A percentile compares a stretch with the other conserved stretches of the same genome.
These are phyloP conservation scores for Pseudonitzschia pungens DNA, from an alignment of 108 stramenopile species.

Conservation along the genomic window DNA sequence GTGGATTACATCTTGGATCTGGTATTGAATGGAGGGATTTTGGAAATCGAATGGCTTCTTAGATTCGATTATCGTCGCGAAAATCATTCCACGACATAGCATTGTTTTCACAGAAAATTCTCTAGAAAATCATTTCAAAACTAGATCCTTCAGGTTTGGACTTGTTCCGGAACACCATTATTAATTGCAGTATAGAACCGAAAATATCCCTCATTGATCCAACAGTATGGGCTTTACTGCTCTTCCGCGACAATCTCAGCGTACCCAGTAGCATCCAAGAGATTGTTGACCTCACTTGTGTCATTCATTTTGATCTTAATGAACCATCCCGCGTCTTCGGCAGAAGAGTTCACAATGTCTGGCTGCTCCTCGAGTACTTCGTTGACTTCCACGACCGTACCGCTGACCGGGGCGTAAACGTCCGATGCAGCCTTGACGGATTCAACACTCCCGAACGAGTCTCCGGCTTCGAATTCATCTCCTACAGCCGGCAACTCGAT, in stretches of 20 bases:
- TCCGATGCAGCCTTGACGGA: constrained; percentile 99
- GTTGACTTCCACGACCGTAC: constrained; percentile 86
- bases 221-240: neutral
- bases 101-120: too few relatives aligned
- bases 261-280: constrained; percentile 71
- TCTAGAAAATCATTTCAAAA: too few relatives aligned
- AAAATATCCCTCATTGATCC: too few relatives aligned
- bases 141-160: too few relatives aligned
- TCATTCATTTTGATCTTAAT: constrained; percentile 86
- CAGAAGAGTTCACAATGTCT: constrained; percentile 81
- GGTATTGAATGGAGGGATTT: constrained; percentile 71
- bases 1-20: constrained; percentile 64
- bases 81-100: too few relatives aligned
- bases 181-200: too few relatives aligned
- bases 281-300: constrained; percentile 51
- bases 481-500: constrained; percentile 95
- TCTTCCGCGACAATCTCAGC: constrained; percentile 56
- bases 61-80: too few relatives aligned
- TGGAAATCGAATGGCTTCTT: neutral
- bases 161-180: too few relatives aligned
- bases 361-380: constrained; percentile 72
- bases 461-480: constrained; percentile 88
- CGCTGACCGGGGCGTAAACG: constrained; percentile 89
- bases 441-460: constrained; percentile 94
- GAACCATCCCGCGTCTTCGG: constrained; percentile 91